These are phyloP conservation scores for Lentinula detonsa DNA, from an alignment of 768 basidiomycete genomes.

Conservation along the genomic window DNA sequence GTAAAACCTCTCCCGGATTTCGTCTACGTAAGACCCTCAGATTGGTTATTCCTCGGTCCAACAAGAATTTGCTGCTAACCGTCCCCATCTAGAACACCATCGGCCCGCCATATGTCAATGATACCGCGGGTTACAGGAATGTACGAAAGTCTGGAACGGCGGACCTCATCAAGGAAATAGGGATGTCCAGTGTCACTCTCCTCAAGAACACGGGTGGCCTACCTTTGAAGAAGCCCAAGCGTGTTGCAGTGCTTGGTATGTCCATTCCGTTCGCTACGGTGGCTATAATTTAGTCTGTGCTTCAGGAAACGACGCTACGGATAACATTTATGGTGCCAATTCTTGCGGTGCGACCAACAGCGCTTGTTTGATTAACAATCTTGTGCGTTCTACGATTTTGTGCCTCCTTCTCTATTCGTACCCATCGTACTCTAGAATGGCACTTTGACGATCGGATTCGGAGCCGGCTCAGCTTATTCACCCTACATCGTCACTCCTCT, in stretches of 20 bases:
- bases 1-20: background rate
- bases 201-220: slow-evolving; percentile 32
- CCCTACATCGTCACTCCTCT: slow-evolving; percentile 4
- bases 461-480: background rate
- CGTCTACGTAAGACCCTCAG: background rate
- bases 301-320: slow-evolving; percentile 26
- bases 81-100: too few species aligned
- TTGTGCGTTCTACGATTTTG: background rate
- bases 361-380: background rate
- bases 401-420: background rate
- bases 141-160: slow-evolving; percentile 6
- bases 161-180: slow-evolving; percentile 34
- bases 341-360: slow-evolving; percentile 17
- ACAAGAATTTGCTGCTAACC: background rate
- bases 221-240: background rate
- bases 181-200: slow-evolving; percentile 35
- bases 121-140: background rate
- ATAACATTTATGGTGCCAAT: slow-evolving; percentile 30
- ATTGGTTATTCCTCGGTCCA: background rate
- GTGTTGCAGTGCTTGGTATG: slow-evolving; percentile 1
- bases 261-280: background rate
- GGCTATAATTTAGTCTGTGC: background rate
- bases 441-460: background rate
- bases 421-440: slow-evolving; percentile 12
- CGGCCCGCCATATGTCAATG: background rate